Evolutionary conservation across 345 rosid genomes (phyloP).

Genomic region (Balakata baccata): DNA sequence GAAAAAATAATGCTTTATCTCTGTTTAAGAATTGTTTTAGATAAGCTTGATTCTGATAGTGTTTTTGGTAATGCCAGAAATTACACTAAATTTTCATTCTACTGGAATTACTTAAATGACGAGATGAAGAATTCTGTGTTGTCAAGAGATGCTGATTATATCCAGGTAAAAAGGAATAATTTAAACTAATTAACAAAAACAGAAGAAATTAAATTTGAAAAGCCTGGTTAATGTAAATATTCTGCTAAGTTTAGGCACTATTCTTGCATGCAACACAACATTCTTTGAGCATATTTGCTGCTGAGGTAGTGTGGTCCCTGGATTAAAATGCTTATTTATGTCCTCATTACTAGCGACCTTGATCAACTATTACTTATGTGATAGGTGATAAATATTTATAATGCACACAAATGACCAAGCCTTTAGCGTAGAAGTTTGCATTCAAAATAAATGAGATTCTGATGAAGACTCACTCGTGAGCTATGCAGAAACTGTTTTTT

Average conservation of each 20-base stretch:
- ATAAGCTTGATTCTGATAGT: not conserved
- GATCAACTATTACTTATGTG: not conserved
- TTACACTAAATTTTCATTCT: not conserved
- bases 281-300: not conserved
- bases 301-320: not conserved
- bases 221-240: too few species aligned
- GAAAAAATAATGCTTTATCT: not conserved
- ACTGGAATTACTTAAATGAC: not conserved
- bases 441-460: not conserved
- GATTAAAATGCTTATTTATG: not conserved
- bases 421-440: not conserved
- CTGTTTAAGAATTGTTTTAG: not conserved
- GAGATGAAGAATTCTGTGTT: not conserved
- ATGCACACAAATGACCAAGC: not conserved
- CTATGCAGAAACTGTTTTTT: not conserved
- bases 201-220: not conserved
- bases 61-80: conserved; percentile 1
- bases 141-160: conserved; percentile 1
- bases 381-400: not conserved
- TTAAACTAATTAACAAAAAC: not conserved
- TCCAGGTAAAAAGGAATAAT: not conserved
- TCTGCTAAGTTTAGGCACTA: not conserved
- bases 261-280: not conserved
- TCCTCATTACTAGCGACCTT: not conserved
- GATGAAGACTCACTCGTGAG: not conserved